Evolutionary conservation across 2,329 filamentous ascomycete species (phyloP).

Genomic region (Xylariaceae sp.): DNA sequence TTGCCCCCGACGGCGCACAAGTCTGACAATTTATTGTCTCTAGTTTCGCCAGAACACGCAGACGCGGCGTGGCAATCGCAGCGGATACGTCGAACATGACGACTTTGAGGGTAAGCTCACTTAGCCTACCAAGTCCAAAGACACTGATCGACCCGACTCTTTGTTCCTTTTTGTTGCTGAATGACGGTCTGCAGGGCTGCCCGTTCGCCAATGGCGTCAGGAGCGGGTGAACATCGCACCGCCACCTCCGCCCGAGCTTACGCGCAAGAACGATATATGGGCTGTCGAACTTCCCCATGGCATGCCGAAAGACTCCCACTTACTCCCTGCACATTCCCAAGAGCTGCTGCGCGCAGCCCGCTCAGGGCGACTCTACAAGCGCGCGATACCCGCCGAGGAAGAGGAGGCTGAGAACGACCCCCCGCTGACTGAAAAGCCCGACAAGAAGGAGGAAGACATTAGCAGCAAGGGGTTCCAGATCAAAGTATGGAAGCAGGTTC

Average conservation of each 20-base stretch:
- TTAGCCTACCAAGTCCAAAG: background rate
- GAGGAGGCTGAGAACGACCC: slow-evolving; percentile 50
- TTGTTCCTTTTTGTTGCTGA: background rate
- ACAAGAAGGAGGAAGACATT: slow-evolving; percentile 61
- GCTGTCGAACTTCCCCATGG: slow-evolving; percentile 67
- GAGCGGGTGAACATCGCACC: slow-evolving; percentile 64
- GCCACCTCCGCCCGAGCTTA: slow-evolving; percentile 57
- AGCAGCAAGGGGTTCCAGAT: slow-evolving; percentile 48
- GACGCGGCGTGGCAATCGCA: slow-evolving; percentile 53
- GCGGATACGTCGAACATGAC: slow-evolving; percentile 54
- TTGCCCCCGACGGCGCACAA: too few relatives aligned
- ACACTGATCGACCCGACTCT: background rate
- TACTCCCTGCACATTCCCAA: slow-evolving; percentile 73
- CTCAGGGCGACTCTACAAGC: slow-evolving; percentile 70
- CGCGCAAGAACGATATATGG: slow-evolving; percentile 61
- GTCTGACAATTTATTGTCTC: background rate
- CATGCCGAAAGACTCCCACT: slow-evolving; percentile 80
- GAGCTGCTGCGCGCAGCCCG: slow-evolving; percentile 77
- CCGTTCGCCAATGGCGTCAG: slow-evolving; percentile 84
- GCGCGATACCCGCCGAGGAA: slow-evolving; percentile 56
- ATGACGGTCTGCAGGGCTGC: slow-evolving; percentile 54
- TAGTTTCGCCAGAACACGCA: slow-evolving; percentile 33
- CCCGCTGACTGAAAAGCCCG: slow-evolving; percentile 42
- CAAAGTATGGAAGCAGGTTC: slow-evolving; percentile 57
- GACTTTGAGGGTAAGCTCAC: slow-evolving; percentile 50